Evolutionary conservation across 2,329 filamentous ascomycete genomes (phyloP).

Genomic region (Didymella arachidicola): DNA sequence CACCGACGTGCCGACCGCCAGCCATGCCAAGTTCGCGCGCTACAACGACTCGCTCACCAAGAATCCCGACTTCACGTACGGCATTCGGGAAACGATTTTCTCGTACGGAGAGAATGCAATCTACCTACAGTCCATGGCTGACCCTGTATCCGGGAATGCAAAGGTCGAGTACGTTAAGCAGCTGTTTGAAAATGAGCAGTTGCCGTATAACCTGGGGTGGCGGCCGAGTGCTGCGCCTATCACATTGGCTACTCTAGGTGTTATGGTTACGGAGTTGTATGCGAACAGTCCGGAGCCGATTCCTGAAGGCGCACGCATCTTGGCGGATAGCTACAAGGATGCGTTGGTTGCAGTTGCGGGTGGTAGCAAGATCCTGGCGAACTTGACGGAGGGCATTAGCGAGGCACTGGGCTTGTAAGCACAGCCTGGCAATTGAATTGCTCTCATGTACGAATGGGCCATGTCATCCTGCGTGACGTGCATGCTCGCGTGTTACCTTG

Average conservation of each 20-base stretch:
- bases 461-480: no score
- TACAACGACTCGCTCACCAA: constrained; percentile 19
- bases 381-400: constrained; percentile 27
- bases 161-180: constrained; percentile 23
- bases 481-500: no score
- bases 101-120: constrained; percentile 30
- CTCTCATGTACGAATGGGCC: no score
- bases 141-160: constrained; percentile 15
- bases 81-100: constrained; percentile 18
- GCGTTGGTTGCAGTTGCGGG: constrained; percentile 20
- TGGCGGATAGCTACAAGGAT: constrained; percentile 28
- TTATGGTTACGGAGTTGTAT: constrained; percentile 24
- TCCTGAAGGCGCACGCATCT: constrained; percentile 16
- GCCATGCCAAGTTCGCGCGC: constrained; percentile 22
- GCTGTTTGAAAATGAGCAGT: constrained; percentile 28
- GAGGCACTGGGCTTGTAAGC: constrained; percentile 14
- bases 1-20: constrained; percentile 23
- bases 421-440: background rate
- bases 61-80: constrained; percentile 28
- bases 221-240: constrained; percentile 24
- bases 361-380: constrained; percentile 21
- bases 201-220: constrained; percentile 28
- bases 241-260: constrained; percentile 24
- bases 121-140: constrained; percentile 23
- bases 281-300: constrained; percentile 15